phyloP scores from a whole-genome alignment of 78 protist species.

The Bigelowiella natans region DNA sequence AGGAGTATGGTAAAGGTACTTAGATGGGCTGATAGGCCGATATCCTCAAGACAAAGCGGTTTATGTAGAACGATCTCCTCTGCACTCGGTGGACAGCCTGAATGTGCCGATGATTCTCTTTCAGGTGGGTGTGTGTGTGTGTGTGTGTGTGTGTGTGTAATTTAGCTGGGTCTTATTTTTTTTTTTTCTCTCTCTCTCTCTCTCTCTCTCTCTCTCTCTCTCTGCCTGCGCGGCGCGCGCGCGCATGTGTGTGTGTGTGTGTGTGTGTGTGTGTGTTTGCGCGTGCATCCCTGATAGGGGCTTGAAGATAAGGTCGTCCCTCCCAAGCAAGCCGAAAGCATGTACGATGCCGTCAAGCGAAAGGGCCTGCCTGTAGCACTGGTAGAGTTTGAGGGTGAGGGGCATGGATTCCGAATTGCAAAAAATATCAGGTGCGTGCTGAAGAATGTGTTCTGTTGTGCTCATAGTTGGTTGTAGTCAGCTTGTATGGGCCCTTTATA shows the following conservation, averaged over 20 bases:
- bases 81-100: background rate
- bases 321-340: slow-evolving; percentile 23
- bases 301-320: slow-evolving; percentile 40
- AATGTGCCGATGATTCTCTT: slow-evolving; percentile 32
- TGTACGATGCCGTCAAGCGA: slow-evolving; percentile 9
- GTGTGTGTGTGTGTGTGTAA: no score
- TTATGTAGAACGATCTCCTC: slow-evolving; percentile 36
- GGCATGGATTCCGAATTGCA: slow-evolving; percentile 36
- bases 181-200: background rate
- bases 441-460: background rate
- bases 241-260: background rate
- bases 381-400: slow-evolving; percentile 17
- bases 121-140: no score
- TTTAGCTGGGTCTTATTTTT: no score
- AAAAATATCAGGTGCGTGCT: slow-evolving; percentile 11
- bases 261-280: background rate
- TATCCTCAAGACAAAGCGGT: background rate
- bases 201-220: no score
- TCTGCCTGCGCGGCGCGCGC: no score
- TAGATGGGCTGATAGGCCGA: slow-evolving; percentile 24
- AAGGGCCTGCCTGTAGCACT: slow-evolving; percentile 5
- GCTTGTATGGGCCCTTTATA: no score
- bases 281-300: no score
- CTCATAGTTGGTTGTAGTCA: no score
- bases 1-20: no score